Evolutionary conservation across 352 stramenopile species (phyloP).

Genomic region (Phytopythium montanum): DNA sequence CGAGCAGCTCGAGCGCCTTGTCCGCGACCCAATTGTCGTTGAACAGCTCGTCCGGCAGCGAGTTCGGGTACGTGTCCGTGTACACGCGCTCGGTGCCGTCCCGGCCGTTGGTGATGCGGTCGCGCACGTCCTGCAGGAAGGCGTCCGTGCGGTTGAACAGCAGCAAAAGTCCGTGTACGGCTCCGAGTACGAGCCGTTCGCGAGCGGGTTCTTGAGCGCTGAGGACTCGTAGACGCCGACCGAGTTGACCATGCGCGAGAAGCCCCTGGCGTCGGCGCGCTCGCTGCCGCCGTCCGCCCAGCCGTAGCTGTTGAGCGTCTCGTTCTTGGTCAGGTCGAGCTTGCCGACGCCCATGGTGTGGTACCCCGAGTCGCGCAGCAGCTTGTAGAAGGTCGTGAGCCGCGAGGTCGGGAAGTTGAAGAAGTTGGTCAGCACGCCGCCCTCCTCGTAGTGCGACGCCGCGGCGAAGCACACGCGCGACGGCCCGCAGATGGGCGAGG

Average conservation of each 20-base stretch:
- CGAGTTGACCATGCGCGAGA: conserved; percentile 31
- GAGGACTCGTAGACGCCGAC: conserved; percentile 27
- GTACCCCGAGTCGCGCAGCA: conserved; percentile 25
- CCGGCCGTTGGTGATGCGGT: conserved; percentile 16
- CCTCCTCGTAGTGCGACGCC: conserved; percentile 26
- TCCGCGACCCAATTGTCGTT: conserved; percentile 29
- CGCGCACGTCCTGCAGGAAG: conserved; percentile 20
- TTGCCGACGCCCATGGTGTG: conserved; percentile 32
- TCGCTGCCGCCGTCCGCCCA: conserved; percentile 22
- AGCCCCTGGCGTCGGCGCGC: conserved; percentile 22
- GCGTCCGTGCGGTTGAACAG: conserved; percentile 18
- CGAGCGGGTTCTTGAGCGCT: conserved; percentile 11
- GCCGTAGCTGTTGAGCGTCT: conserved; percentile 29
- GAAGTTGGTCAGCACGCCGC: conserved; percentile 27
- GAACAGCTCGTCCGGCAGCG: conserved; percentile 22
- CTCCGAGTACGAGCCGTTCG: conserved; percentile 27
- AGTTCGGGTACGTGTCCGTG: conserved; percentile 24
- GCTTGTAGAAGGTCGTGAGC: conserved; percentile 31
- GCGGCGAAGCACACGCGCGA: conserved; percentile 27
- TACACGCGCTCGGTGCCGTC: conserved; percentile 20
- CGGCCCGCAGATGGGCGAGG: conserved; percentile 24
- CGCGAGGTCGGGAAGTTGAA: conserved; percentile 31
- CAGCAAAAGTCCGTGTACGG: conserved; percentile 29
- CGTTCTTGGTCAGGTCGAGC: conserved; percentile 30
- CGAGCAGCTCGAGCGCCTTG: conserved; percentile 18